These are phyloP conservation scores for Apiosordaria backusii DNA, from an alignment of 495 filamentous ascomycete species.

Conservation along the genomic window DNA sequence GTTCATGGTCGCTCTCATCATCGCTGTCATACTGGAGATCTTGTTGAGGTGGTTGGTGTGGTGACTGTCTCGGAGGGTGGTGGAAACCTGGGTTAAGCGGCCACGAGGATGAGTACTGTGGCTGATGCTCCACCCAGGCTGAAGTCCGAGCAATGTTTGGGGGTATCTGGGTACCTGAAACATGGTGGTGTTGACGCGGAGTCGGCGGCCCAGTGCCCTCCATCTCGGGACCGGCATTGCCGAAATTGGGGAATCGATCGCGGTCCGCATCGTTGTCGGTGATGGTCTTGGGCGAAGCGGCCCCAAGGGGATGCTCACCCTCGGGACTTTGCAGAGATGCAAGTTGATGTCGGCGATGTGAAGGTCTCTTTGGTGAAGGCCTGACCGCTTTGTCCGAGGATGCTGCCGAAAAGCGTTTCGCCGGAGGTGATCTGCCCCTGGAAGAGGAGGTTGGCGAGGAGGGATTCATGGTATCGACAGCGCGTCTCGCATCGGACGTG, in stretches of 20 bases:
- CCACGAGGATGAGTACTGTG: slow-evolving; percentile 27
- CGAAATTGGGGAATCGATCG: neutral
- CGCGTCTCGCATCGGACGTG: slow-evolving; percentile 19
- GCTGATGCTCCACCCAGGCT: slow-evolving; percentile 10
- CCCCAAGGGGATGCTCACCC: neutral
- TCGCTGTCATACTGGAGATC: slow-evolving; percentile 7
- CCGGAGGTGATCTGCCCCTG: slow-evolving; percentile 22
- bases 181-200: slow-evolving; percentile 3
- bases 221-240: slow-evolving; percentile 8
- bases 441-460: slow-evolving; percentile 12
- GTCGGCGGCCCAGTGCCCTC: slow-evolving; percentile 1
- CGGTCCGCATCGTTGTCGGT: slow-evolving; percentile 1
- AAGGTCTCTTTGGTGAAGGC: slow-evolving; percentile 7
- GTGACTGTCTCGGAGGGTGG: neutral
- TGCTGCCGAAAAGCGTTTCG: slow-evolving; percentile 16
- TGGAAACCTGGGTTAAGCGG: slow-evolving; percentile 16
- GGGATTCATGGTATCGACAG: slow-evolving; percentile 10
- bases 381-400: slow-evolving; percentile 5
- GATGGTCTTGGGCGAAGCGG: neutral
- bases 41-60: neutral
- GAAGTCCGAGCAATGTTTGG: slow-evolving; percentile 17
- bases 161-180: neutral
- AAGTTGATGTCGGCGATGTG: slow-evolving; percentile 1
- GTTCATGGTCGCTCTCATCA: slow-evolving; percentile 21
- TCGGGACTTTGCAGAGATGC: neutral